Base-by-base conservation (phyloP, 345 rosid genomes). In the Lumnitzera littorea region DNA sequence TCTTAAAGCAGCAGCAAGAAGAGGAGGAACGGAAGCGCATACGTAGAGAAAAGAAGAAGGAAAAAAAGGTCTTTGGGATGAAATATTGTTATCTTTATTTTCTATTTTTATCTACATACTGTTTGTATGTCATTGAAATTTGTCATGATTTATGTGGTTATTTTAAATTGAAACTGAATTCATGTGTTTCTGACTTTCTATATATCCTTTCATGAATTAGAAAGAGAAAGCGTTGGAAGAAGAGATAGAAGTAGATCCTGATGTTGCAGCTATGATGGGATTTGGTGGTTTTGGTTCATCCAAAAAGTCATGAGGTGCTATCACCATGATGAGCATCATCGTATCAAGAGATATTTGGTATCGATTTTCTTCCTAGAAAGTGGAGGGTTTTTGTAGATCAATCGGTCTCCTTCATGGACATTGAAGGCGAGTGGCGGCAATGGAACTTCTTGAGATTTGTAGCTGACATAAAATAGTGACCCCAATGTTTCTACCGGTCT, bases 231-330 rank as follows among this genome's bases (percentile, higher is more conserved):
- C 80, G 25, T 74, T 73, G 10, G 96, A 87, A 48, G 96, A 87
- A 66, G 99, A 86, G 70, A 78, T 81, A 12, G 97, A 94, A 61
- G 74, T 80, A 43, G 96, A 90, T 76, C 91, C 99, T 0, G 99
- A 94, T 50, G 86, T 92, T 69, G 98, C 98, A 51, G 91, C 91
- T 58, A 66, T 87, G 88, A 89, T 92, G 98, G 98, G 98, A 59
- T 92, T 92, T 24, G 97, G 97, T 2, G 95, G 98, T 53, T 92
- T 92, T 66, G 76, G 95, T 48, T 82, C 96, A 29, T 85, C 96
- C 2, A 87, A 92, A 70, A 84, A 86, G 60, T 89, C 75, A 80
- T 6, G 50, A 25, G 13, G 24, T 53, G 53, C 48, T n/a, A 13
- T 25, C 54, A 15, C 24, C 49, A 12, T 50, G 16, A 24, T 13